phyloP scores from a whole-genome alignment of 805 yeast genomes.

The Candida pseudoglaebosa region DNA sequence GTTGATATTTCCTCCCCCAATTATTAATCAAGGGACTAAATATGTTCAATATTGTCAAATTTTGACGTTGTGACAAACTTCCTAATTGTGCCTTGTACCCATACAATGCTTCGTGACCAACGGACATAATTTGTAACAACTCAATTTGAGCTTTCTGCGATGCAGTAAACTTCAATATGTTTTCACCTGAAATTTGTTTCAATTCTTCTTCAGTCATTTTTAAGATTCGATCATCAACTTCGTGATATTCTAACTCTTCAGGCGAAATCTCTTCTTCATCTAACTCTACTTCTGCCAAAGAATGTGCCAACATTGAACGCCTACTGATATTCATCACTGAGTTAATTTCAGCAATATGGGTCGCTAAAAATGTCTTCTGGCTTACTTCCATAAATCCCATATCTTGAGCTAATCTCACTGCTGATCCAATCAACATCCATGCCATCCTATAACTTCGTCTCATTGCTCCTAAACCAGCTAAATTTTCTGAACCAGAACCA shows the following conservation, averaged over 20 bases:
- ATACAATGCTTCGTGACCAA: slow-evolving; percentile 82
- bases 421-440: slow-evolving; percentile 89
- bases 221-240: slow-evolving; percentile 24
- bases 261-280: slow-evolving; percentile 41
- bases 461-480: slow-evolving; percentile 80
- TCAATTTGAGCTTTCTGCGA: slow-evolving; percentile 78
- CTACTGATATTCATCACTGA: slow-evolving; percentile 80
- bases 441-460: slow-evolving; percentile 86
- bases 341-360: slow-evolving; percentile 79
- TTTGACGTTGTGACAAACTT: slow-evolving; percentile 54
- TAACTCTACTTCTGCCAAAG: slow-evolving; percentile 62
- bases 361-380: slow-evolving; percentile 71
- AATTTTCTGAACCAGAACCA: slow-evolving; percentile 34
- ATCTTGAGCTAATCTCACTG: slow-evolving; percentile 82
- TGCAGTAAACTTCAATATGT: slow-evolving; percentile 48
- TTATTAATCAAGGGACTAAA: slow-evolving; percentile 72
- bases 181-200: slow-evolving; percentile 20
- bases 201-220: slow-evolving; percentile 32
- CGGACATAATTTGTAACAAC: slow-evolving; percentile 67
- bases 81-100: slow-evolving; percentile 57
- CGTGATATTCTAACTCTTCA: slow-evolving; percentile 24
- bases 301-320: slow-evolving; percentile 70
- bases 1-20: slow-evolving; percentile 68
- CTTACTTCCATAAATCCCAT: slow-evolving; percentile 75
- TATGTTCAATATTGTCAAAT: slow-evolving; percentile 65